Percentiles rank a stretch among this genome's conserved stretches.
Evolutionary conservation across 2,329 filamentous ascomycete genomes (phyloP).

Genomic region (Gnomoniopsis smithogilvyi): DNA sequence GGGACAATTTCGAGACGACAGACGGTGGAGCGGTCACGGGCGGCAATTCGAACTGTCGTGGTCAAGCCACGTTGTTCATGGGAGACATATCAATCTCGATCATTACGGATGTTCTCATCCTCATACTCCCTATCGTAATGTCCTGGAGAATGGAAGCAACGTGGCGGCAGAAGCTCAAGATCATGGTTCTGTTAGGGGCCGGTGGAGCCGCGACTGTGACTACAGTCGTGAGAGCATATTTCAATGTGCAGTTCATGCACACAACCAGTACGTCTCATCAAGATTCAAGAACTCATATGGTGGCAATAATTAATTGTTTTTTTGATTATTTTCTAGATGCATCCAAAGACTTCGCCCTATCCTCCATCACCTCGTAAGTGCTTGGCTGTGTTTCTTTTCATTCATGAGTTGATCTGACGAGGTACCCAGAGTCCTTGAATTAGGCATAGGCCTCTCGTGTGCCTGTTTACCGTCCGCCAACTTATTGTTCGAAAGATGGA

Average conservation of each 20-base stretch:
- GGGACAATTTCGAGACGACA: constrained; percentile 13
- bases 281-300: neutral
- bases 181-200: constrained; percentile 27
- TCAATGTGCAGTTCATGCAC: constrained; percentile 22
- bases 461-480: constrained; percentile 26
- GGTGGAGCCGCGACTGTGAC: constrained; percentile 27
- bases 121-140: constrained; percentile 32
- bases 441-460: constrained; percentile 25
- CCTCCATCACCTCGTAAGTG: neutral
- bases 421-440: constrained; percentile 17
- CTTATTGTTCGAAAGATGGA: neutral
- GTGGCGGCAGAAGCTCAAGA: constrained; percentile 29
- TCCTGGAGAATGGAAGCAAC: constrained; percentile 28
- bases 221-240: constrained; percentile 26
- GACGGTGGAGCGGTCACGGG: neutral
- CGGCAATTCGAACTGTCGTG: constrained; percentile 24
- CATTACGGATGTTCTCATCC: constrained; percentile 31
- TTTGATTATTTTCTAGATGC: too few relatives aligned
- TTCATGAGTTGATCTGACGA: neutral
- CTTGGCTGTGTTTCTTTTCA: neutral
- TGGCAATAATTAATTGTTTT: neutral
- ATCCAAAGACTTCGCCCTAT: neutral
- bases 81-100: constrained; percentile 31
- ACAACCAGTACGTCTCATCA: constrained; percentile 11
- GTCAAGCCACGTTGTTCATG: constrained; percentile 30